Base-by-base conservation (phyloP, 2,329 filamentous ascomycete species). In the Cylindrodendrum hubeiense region DNA sequence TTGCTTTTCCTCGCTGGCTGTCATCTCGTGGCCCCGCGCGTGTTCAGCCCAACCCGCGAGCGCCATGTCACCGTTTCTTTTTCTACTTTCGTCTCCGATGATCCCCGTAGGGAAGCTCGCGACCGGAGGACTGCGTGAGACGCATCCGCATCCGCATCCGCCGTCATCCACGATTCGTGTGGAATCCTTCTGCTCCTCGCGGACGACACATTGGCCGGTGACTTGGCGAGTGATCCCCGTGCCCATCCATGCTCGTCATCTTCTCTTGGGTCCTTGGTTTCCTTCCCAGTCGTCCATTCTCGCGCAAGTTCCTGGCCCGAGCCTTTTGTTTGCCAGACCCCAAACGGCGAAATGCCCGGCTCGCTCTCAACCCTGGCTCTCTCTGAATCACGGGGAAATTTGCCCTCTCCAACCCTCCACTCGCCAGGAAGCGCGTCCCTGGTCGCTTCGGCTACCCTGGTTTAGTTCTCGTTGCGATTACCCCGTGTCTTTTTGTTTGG, bases 341-440 rank as follows among this genome's bases (percentile, higher is more conserved):
- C 67, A 64, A 67, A 60, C 33, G 57, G 63, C 37, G 30, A 69
- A 56, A 66, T 61, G 54, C 54, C 57, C 65, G 65, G 33, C 39
- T 49, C 50, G 43, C 51, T 51, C 33, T 41, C 21, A 49, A 50
- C 43, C 50, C 61, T 49, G n/a, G 49, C 15, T 46, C 19, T 34
- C 51, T 56, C 56, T 65, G 44, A 52, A 61, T 49, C 56, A 65
- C 52, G 51, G 62, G 56, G 62, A 60, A 61, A 56, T 60, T 61
- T 60, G 55, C 34, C 19, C 41, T 26, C 41, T 51, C 41, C 33
- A 17, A 30, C 26, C 60, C 43, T 50, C 54, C 49, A 59, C 47
- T 43, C 41, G 30, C 34, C 26, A 46, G 50, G 41, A 33, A 37
- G 30, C 51, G 21, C 51, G 10, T 46, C 37, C 50, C 41, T 26